Evolutionary conservation across 352 stramenopile species (phyloP).

Genomic region (Phytopythium litorale): DNA sequence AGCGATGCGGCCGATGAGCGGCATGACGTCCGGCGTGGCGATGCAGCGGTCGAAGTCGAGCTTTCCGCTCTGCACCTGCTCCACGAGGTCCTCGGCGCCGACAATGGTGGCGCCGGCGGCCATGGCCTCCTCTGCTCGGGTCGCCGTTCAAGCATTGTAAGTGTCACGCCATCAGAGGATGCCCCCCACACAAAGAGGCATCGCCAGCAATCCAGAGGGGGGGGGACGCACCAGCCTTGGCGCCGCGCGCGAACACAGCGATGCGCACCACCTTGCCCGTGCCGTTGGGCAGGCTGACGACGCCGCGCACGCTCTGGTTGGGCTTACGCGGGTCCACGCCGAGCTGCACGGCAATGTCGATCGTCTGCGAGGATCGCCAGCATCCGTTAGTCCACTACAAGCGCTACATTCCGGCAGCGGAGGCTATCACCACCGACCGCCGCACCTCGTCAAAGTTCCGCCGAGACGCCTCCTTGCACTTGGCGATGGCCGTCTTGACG

Average conservation of each 20-base stretch:
- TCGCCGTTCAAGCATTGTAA: not conserved
- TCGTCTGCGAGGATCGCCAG: conserved; percentile 37
- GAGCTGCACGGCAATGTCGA: conserved; percentile 82
- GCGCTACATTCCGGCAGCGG: not conserved
- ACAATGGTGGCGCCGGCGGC: conserved; percentile 88
- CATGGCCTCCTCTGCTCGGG: conserved; percentile 71
- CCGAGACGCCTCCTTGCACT: conserved; percentile 53
- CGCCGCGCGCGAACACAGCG: conserved; percentile 88
- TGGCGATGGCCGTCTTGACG: conserved; percentile 47
- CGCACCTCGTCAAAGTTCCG: conserved; percentile 86
- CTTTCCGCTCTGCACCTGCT: conserved; percentile 86
- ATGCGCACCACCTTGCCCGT: conserved; percentile 88
- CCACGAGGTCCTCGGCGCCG: conserved; percentile 88
- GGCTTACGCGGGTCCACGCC: conserved; percentile 85
- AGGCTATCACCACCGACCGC: not conserved
- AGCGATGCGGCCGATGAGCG: conserved; percentile 90
- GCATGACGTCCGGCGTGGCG: conserved; percentile 92
- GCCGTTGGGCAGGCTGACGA: conserved; percentile 83
- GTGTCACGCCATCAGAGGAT: not conserved
- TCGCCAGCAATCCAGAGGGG: not conserved
- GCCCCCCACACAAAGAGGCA: not conserved
- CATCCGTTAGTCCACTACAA: not conserved
- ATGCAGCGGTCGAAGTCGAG: conserved; percentile 92
- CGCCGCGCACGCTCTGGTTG: conserved; percentile 85
- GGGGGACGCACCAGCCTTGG: conserved; percentile 52